Percentiles rank a stretch among this genome's conserved stretches.
These are phyloP conservation scores for Kuraishia hungarica DNA, from an alignment of 805 yeast genomes.

Conservation along the genomic window DNA sequence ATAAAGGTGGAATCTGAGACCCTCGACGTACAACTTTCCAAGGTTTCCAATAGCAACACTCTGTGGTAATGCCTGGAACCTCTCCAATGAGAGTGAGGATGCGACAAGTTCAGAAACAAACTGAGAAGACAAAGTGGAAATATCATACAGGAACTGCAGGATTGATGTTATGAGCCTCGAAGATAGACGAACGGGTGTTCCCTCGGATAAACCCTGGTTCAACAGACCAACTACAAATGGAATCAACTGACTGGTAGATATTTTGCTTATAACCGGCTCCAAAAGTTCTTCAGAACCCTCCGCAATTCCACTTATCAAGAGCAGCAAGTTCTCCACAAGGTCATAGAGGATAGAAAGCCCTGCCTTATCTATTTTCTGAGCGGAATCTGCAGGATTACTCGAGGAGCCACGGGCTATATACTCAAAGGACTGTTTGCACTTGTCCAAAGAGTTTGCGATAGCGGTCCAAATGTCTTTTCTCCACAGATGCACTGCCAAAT, in stretches of 20 bases:
- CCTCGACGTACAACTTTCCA: conserved; percentile 29
- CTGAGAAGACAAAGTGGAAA: conserved; percentile 48
- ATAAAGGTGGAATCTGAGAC: conserved; percentile 31
- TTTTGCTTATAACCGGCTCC: conserved; percentile 23
- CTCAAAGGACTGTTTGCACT: conserved; percentile 40
- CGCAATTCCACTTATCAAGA: conserved; percentile 59
- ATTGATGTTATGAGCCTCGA: conserved; percentile 39
- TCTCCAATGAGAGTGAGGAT: conserved; percentile 7
- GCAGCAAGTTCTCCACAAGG: conserved; percentile 63
- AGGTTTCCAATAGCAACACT: conserved; percentile 15
- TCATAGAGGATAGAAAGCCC: conserved; percentile 47
- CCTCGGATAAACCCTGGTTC: conserved; percentile 21
- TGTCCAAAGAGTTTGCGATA: conserved; percentile 42
- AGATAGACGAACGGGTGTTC: conserved; percentile 19
- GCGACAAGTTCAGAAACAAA: conserved; percentile 30
- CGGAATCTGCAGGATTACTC: conserved; percentile 7
- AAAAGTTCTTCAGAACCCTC: conserved; percentile 53
- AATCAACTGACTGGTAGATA: conserved; percentile 16
- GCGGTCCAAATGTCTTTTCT: conserved; percentile 69
- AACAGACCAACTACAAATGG: conserved; percentile 28
- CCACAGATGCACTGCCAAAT: conserved; percentile 66
- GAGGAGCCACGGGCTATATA: conserved; percentile 21
- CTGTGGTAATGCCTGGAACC: conserved; percentile 11
- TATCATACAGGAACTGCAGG: conserved; percentile 50
- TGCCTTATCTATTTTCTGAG: conserved; percentile 22